Base-by-base conservation (phyloP, 306 rosid genomes). In the Sindora glabra region DNA sequence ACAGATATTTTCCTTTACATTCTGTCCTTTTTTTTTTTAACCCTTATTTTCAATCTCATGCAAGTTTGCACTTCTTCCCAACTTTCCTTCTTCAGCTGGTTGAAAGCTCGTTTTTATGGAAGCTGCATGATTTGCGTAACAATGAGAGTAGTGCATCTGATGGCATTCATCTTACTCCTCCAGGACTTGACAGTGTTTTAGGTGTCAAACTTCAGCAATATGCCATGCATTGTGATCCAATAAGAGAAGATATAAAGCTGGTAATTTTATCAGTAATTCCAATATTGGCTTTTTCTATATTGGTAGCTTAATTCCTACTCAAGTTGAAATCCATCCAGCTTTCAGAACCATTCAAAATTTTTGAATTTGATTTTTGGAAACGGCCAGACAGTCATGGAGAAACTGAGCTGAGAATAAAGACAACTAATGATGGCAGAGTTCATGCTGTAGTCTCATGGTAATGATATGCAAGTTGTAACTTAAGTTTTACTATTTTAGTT, bases 321-420 rank as follows among this genome's bases (percentile, higher is more conserved):
- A 67, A 75, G 52, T 70, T 68, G 64, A 77, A 69, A 73, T 79
- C 67, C 75, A 62, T 83, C 82, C 89, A 91, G 96, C 92, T 91
- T 75, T 91, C 98, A 65, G 90, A 91, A 76, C 96, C 98, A 76
- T 91, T 88, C 98, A 87, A 80, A 83, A 79, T 88, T 59, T 91
- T 91, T 80, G 95, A 91, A 81, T 88, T 91, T 85, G 92, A 91
- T 76, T 91, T 91, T 85, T 85, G 82, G 86, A 88, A 83, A 88
- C 87, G 98, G 78, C 98, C 98, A 78, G 89, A 87, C 65, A 85
- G 96, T 83, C 71, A 32, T 61, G 81, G 83, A 16, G 82, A 88
- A 72, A 76, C 64, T 54, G 82, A 79, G 60, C 50, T 91, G 69
- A 27, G 44, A 62, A 34, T 85, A 54, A 81, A 85, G 75, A 86